Base-by-base conservation (phyloP, 2,329 filamentous ascomycete species). In the Claviceps pazoutovae region DNA sequence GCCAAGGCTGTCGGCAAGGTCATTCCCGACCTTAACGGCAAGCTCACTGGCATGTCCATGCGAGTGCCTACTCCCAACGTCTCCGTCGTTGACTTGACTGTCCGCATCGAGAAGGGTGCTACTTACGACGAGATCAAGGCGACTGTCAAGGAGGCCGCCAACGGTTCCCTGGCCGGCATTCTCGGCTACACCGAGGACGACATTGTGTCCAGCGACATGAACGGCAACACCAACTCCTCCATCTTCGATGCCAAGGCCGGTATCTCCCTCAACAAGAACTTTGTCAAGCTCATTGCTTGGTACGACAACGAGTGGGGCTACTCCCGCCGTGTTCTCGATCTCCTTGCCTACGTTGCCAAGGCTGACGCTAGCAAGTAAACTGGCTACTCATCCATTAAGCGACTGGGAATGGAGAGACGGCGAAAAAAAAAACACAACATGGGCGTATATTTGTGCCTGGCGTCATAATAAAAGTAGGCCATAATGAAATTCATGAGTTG, bases 271-370 rank as follows among this genome's bases (percentile, higher is more conserved):
- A 98, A 97, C 83, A 74, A 89, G 67, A 90, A 96, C 84, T 97
- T 97, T 72, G 83, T 95, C 81, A 98, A 98, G 86, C 82, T 98
- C 57, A 86, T 96, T 71, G 84, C 84, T 66, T 97, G 91, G 93
- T 95, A 95, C 76, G 89, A 95, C 81, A 97, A 97, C 81, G 91
- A 97, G 83, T 96, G 90, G 89, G 93, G 90, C 68, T 97, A 98
- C 86, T 94, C 87, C 73, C 90, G 90, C 78, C 93, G 86, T 82
- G 86, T 90, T 66, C 76, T 90, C 62, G 86, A 93, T 74, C 85
- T 93, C 64, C 69, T 81, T 69, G 76, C 78, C 73, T 85, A 89
- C 78, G 79, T 90, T 65, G 76, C 85, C 72, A 86, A 87, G 79
- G 83, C 84, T 59, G 86, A 90, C 65, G 78, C 67, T 64, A 66